A percentile compares a stretch with the other conserved stretches of the same genome.
phyloP scores from a whole-genome alignment of 257 asterid species.

The Solanum bulbocastanum region DNA sequence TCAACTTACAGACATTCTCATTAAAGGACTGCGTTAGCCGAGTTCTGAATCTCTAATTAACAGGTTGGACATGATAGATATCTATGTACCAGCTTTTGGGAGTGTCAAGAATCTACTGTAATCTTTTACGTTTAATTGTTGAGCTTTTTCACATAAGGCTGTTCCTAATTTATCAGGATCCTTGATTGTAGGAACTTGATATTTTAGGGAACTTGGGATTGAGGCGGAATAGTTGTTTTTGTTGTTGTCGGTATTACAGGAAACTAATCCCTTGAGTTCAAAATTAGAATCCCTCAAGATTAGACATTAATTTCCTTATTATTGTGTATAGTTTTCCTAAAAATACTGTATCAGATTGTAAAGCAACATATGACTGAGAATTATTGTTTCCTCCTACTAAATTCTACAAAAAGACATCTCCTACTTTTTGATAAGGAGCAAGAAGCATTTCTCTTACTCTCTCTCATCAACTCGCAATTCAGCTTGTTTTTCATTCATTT shows the following conservation, averaged over 20 bases:
- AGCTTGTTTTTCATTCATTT: background rate
- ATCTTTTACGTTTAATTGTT: background rate
- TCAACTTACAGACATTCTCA: background rate
- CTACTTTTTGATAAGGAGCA: background rate
- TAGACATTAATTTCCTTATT: background rate
- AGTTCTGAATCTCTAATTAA: background rate
- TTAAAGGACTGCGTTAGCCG: background rate
- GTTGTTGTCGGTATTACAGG: background rate
- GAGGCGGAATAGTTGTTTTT: background rate
- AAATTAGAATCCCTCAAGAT: background rate
- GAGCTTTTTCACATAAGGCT: background rate
- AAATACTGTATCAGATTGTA: background rate
- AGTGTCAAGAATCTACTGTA: background rate
- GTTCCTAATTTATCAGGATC: background rate
- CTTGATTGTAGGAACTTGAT: background rate
- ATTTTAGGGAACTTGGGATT: background rate
- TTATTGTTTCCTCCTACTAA: background rate
- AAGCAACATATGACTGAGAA: background rate
- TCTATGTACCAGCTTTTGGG: background rate
- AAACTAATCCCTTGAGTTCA: background rate
- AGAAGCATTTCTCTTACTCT: background rate
- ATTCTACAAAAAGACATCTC: background rate
- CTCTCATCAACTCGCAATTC: background rate
- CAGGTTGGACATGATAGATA: background rate
- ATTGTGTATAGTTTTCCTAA: background rate